phyloP scores from a whole-genome alignment of 768 basidiomycete species.

The Suillus americanus region DNA sequence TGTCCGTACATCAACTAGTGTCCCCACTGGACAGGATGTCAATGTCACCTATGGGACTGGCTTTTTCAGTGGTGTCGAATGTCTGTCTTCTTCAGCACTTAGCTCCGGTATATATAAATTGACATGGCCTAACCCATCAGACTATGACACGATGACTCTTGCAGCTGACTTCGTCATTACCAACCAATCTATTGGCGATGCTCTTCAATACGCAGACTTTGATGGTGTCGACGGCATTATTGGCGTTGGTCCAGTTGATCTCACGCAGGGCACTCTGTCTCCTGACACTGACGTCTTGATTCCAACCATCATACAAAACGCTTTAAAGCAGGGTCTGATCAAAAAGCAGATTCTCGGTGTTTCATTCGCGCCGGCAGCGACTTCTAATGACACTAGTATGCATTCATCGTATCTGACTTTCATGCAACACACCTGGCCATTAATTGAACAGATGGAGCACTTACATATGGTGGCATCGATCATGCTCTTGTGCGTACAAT shows the following conservation, averaged over 20 bases:
- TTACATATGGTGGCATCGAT: constrained; percentile 29
- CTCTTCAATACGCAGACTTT: constrained; percentile 15
- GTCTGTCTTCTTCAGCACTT: constrained; percentile 5
- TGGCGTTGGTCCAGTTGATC: constrained; percentile 25
- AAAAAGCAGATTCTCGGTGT: constrained; percentile 18
- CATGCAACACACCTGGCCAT: neutral
- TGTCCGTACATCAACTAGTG: constrained; percentile 21
- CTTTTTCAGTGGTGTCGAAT: constrained; percentile 36
- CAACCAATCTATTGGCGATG: constrained; percentile 31
- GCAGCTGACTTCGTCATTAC: constrained; percentile 22
- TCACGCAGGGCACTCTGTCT: constrained; percentile 13
- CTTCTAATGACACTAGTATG: constrained; percentile 17
- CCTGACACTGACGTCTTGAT: constrained; percentile 8
- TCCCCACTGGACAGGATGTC: constrained; percentile 23
- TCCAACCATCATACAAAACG: constrained; percentile 28
- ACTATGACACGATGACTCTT: constrained; percentile 27
- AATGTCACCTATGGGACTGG: constrained; percentile 12
- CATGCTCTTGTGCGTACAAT: constrained; percentile 13
- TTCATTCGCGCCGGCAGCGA: constrained; percentile 23
- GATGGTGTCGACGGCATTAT: constrained; percentile 26
- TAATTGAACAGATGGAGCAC: constrained; percentile 18
- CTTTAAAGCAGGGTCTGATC: constrained; percentile 20
- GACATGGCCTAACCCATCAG: constrained; percentile 6
- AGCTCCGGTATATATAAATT: neutral
- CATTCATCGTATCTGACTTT: neutral